Evolutionary conservation across 495 filamentous ascomycete species (phyloP).

Genomic region (Podospora appendiculata): DNA sequence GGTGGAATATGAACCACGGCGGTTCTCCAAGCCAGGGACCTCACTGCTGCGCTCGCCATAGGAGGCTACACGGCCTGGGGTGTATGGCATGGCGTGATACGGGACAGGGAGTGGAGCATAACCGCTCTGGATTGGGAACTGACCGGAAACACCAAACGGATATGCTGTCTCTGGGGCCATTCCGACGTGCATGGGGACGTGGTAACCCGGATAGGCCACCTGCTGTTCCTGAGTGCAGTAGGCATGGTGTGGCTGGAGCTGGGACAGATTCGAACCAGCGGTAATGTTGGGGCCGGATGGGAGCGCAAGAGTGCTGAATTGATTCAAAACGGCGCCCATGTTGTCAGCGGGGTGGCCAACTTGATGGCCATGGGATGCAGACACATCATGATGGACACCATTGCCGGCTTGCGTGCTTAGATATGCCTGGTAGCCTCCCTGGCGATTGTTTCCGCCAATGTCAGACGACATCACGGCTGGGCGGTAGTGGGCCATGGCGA

Average conservation of each 20-base stretch:
- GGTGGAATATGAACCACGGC: constrained; percentile 60
- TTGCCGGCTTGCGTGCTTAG: constrained; percentile 13
- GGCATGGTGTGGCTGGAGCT: constrained; percentile 19
- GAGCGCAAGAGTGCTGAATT: constrained; percentile 32
- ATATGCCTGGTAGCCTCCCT: constrained; percentile 16
- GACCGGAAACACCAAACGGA: constrained; percentile 19
- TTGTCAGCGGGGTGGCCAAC: constrained; percentile 15
- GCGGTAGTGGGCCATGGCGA: constrained; percentile 21
- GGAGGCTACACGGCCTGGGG: constrained; percentile 34
- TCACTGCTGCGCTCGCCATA: constrained; percentile 37
- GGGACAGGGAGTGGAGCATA: constrained; percentile 23
- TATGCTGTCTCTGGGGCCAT: constrained; percentile 20
- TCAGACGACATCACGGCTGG: constrained; percentile 16
- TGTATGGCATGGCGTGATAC: constrained; percentile 38
- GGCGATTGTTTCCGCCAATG: constrained; percentile 14
- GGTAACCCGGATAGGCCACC: constrained; percentile 24
- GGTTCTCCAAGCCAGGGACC: constrained; percentile 51
- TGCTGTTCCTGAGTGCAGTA: constrained; percentile 26
- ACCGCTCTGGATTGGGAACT: constrained; percentile 27
- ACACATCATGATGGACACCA: constrained; percentile 15
- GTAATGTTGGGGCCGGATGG: constrained; percentile 17
- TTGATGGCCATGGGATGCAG: constrained; percentile 18
- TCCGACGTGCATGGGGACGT: constrained; percentile 23
- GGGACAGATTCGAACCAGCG: constrained; percentile 9
- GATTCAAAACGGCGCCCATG: constrained; percentile 25